Percentiles rank a stretch among this genome's conserved stretches.
phyloP scores from a whole-genome alignment of 176 grass and related monocot genomes.

The Bromus sterilis region DNA sequence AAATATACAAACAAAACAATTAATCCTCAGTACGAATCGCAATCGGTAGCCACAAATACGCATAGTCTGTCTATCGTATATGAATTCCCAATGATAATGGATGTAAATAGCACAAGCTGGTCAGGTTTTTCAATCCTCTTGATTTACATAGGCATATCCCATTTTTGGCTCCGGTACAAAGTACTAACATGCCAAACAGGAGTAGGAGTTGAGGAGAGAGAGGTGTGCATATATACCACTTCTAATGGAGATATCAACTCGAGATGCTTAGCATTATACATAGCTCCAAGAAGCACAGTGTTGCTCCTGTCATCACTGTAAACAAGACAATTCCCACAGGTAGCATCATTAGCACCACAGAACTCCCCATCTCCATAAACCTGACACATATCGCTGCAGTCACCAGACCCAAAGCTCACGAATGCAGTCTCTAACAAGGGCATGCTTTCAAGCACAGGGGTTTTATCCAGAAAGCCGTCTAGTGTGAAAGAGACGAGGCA shows the following conservation, averaged over 20 bases:
- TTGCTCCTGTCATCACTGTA: background rate
- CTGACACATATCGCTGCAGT: background rate
- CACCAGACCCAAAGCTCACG: background rate
- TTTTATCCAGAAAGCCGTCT: background rate
- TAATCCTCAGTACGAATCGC: background rate
- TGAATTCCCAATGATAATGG: background rate
- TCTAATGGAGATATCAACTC: background rate
- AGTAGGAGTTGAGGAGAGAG: too few species aligned
- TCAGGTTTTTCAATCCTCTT: background rate
- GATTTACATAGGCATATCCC: background rate
- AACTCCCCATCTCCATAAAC: background rate
- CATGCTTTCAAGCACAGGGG: background rate
- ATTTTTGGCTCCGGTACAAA: background rate
- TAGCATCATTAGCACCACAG: background rate
- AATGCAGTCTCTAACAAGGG: background rate
- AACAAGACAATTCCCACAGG: background rate
- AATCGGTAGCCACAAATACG: background rate
- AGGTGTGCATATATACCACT: too few species aligned
- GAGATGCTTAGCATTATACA: background rate
- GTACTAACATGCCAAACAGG: background rate
- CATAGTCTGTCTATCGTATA: background rate
- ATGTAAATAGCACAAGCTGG: background rate
- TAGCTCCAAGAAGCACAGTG: background rate
- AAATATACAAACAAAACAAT: background rate
- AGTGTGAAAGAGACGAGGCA: background rate